Evolutionary conservation across 176 grass and related monocot species (phyloP).

Genomic region (Rhynchospora breviuscula): DNA sequence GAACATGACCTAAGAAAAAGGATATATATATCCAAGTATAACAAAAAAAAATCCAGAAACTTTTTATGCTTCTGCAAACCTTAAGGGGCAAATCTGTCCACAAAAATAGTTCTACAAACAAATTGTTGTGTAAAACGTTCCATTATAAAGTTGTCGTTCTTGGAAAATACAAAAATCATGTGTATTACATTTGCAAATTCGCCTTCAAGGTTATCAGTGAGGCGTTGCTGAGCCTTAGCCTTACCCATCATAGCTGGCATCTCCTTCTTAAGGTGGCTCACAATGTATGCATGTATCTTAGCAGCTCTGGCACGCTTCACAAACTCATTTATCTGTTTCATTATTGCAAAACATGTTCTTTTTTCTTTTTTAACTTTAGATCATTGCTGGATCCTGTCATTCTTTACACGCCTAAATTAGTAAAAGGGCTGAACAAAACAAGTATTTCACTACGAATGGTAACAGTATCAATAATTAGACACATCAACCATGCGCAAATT

Average conservation of each 20-base stretch:
- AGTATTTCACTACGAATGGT: neutral
- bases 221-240: constrained; percentile 81
- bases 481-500: neutral
- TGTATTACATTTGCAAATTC: constrained; percentile 74
- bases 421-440: neutral
- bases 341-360: neutral
- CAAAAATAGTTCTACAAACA: neutral
- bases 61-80: neutral
- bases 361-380: neutral
- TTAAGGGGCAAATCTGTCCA: neutral
- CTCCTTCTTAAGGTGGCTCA: constrained; percentile 82
- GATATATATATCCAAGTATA: neutral
- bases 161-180: neutral
- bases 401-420: neutral
- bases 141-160: neutral
- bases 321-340: constrained; percentile 85
- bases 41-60: neutral
- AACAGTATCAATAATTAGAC: neutral
- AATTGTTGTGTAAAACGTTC: neutral
- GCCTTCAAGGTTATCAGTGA: constrained; percentile 70
- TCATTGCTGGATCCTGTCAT: neutral
- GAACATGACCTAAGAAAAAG: neutral
- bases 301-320: constrained; percentile 92
- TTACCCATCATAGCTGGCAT: constrained; percentile 97
- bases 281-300: constrained; percentile 92